Evolutionary conservation across 2,329 filamentous ascomycete genomes (phyloP).

Genomic region (Zymoseptoria ardabiliae): DNA sequence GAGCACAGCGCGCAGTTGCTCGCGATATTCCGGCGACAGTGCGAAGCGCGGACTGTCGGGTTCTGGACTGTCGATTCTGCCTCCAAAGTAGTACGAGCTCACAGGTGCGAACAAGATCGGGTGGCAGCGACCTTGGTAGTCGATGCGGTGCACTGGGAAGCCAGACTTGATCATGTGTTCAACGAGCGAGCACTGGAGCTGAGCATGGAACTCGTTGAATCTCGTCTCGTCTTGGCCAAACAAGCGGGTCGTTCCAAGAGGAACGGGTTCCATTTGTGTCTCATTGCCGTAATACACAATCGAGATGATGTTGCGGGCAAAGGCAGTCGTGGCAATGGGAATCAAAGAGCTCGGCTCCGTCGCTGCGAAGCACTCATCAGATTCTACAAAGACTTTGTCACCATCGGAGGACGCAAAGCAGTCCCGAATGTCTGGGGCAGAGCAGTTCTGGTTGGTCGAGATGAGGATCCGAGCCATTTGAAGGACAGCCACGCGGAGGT

Average conservation of each 20-base stretch:
- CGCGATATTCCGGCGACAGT: neutral
- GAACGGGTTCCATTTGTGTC: neutral
- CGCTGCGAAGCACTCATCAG: neutral
- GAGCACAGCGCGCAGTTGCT: neutral
- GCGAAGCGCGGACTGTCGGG: neutral
- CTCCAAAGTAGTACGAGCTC: neutral
- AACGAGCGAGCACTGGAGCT: neutral
- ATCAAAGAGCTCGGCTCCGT: neutral
- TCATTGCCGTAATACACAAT: neutral
- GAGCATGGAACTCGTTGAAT: neutral
- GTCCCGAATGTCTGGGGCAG: neutral
- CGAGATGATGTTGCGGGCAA: neutral
- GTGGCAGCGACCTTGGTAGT: neutral
- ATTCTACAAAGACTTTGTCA: neutral
- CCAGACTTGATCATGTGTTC: neutral
- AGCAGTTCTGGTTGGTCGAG: neutral
- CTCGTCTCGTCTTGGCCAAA: neutral
- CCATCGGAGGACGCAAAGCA: neutral
- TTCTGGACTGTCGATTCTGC: neutral
- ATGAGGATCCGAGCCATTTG: neutral
- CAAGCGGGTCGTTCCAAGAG: neutral
- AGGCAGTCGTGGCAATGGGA: neutral
- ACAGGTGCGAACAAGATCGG: neutral
- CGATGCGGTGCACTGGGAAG: neutral
- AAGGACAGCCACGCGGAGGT: neutral